Percentiles rank a stretch among this genome's conserved stretches.
phyloP scores from a whole-genome alignment of 2,329 filamentous ascomycete genomes.

The Aspergillus sp. region DNA sequence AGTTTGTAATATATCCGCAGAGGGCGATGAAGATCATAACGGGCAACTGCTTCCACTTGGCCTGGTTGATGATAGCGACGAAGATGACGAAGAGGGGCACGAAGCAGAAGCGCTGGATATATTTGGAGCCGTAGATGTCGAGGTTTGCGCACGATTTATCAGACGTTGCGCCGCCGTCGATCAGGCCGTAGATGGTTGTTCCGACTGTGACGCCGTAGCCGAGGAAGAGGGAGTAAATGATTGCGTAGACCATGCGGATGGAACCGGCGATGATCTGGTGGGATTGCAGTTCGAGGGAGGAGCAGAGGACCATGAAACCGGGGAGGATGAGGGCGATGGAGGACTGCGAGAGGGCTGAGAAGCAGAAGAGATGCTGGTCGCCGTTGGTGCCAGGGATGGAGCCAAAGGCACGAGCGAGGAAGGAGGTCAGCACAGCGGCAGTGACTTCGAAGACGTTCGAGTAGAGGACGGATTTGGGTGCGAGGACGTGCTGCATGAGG shows the following conservation, averaged over 20 bases:
- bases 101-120: constrained; percentile 66
- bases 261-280: constrained; percentile 70
- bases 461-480: constrained; percentile 70
- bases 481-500: constrained; percentile 71
- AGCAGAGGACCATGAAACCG: constrained; percentile 64
- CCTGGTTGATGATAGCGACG: constrained; percentile 78
- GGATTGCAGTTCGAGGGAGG: constrained; percentile 67
- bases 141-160: constrained; percentile 50
- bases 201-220: constrained; percentile 73
- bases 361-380: constrained; percentile 59
- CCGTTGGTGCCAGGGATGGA: constrained; percentile 56
- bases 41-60: constrained; percentile 76
- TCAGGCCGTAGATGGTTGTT: constrained; percentile 62
- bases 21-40: constrained; percentile 75
- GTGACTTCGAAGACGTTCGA: constrained; percentile 67
- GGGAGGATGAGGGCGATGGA: constrained; percentile 73
- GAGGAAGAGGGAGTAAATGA: constrained; percentile 72
- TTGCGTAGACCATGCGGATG: constrained; percentile 72
- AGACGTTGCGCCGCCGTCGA: constrained; percentile 57
- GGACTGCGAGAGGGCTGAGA: constrained; percentile 70
- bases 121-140: constrained; percentile 45
- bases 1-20: constrained; percentile 74
- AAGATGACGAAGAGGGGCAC: constrained; percentile 74
- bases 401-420: constrained; percentile 67
- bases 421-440: constrained; percentile 66